Conservation (phyloP, 129 eudicot species). For the Kitagawia praeruptora region DNA sequence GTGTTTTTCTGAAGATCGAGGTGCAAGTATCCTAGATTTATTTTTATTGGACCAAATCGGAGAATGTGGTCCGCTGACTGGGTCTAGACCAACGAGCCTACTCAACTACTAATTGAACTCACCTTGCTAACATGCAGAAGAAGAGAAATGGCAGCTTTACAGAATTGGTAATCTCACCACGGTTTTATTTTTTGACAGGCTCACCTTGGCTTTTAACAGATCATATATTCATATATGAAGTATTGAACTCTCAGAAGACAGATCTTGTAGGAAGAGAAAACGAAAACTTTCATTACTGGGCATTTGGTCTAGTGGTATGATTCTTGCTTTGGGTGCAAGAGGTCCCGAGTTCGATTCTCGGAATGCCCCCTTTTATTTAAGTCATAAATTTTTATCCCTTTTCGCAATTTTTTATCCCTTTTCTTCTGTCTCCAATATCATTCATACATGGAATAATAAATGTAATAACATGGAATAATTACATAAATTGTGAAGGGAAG, state of each 20-base stretch:
- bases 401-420: not conserved
- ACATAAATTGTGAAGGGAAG: too few relatives aligned
- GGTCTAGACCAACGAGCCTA: not conserved
- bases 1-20: not conserved
- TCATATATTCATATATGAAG: not conserved
- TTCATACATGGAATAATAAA: not conserved
- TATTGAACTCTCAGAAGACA: not conserved
- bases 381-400: too few relatives aligned
- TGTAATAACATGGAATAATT: not conserved
- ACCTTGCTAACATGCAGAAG: not conserved
- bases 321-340: constrained; percentile 99
- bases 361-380: constrained; percentile 41
- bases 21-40: not conserved
- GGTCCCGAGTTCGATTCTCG: constrained; percentile 99
- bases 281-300: constrained; percentile 12
- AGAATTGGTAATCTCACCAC: not conserved
- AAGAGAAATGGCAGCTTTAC: not conserved
- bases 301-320: constrained; percentile 99
- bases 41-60: not conserved
- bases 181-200: not conserved
- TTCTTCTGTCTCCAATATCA: not conserved
- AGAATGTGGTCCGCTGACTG: not conserved
- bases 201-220: not conserved
- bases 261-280: not conserved
- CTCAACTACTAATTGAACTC: not conserved